Evolutionary conservation across 1,284 basidiomycete species (phyloP).

Genomic region (Laetiporus sulphureus): DNA sequence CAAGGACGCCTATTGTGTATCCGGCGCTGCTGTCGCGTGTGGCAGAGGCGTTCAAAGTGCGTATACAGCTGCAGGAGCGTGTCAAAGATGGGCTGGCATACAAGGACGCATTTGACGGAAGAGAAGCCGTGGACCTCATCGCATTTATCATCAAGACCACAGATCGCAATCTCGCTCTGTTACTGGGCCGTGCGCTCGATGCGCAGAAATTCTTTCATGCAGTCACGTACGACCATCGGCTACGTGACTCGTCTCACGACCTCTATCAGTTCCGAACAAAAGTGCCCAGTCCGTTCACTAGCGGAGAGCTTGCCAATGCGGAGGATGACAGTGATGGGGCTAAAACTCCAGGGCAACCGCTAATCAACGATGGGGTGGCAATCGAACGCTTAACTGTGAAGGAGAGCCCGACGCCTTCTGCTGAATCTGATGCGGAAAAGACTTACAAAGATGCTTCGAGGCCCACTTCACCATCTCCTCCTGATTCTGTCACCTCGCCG

Average conservation of each 20-base stretch:
- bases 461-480: slow-evolving; percentile 32
- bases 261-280: slow-evolving; percentile 88
- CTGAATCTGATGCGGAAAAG: slow-evolving; percentile 33
- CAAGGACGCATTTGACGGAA: slow-evolving; percentile 93
- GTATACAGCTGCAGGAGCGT: slow-evolving; percentile 73
- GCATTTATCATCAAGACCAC: slow-evolving; percentile 98
- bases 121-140: slow-evolving; percentile 94
- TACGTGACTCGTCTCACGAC: slow-evolving; percentile 86
- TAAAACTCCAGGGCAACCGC: slow-evolving; percentile 18
- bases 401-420: slow-evolving; percentile 31
- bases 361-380: slow-evolving; percentile 17
- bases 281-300: slow-evolving; percentile 71
- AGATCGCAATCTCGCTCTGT: slow-evolving; percentile 90
- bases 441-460: slow-evolving; percentile 28
- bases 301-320: slow-evolving; percentile 53
- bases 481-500: slow-evolving; percentile 23
- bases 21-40: slow-evolving; percentile 93
- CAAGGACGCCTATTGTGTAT: slow-evolving; percentile 74
- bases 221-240: slow-evolving; percentile 95
- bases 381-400: slow-evolving; percentile 15
- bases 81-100: slow-evolving; percentile 95
- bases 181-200: slow-evolving; percentile 92
- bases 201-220: slow-evolving; percentile 99
- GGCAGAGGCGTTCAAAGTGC: slow-evolving; percentile 86
- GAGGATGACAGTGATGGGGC: slow-evolving; percentile 31